Base-by-base conservation (phyloP, 202 grass and related monocot genomes). In the Alloteropsis angusta region DNA sequence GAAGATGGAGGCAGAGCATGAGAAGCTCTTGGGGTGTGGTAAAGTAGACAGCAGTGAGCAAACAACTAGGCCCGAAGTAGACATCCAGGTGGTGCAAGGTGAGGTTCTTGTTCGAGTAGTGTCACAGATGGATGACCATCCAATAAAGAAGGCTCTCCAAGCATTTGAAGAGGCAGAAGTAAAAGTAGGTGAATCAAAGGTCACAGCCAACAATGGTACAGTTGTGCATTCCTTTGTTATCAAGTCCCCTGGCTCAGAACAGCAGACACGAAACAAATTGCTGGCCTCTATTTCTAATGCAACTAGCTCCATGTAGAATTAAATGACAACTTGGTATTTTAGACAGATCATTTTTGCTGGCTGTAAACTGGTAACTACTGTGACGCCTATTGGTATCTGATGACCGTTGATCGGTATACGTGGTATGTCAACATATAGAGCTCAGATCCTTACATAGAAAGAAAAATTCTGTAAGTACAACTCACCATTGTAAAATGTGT, bases 131-230 rank as follows among this genome's bases (percentile, higher is more conserved):
- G 75, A 86, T 58, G 60, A 75, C 13, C 87, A 92, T 81, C 90
- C 86, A 1, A 54, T 82, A 15, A 79, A 82, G 23, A 80, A 76
- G 47, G 84, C 89, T 30, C 86, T 85, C 55, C 86, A 74, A 64
- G 87, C 90, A 82, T 86, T 93, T 38, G 85, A 89, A 56, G 84
- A 85, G n/a, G 84, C 87, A 44, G 80, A 89, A 22, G 67, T 93
- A 7, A 55, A 74, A 49, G 84, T 88, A 34, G 47, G 78, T 9
- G 87, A 93, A 69, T 89, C 87, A 13, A 89, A 89, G 81, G 68
- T 93, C 12, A 58, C 84, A 3, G n/a, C 79, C 25, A 85, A 60
- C 34, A 53, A 61, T 25, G 87, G 77, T 47, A 85, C 65, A 43
- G 69, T 89, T 21, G 64, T 82, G 56, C 90, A 93, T 69, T 84